A percentile compares a stretch with the other conserved stretches of the same genome.
These are phyloP conservation scores for Mortierella sp. DNA, from an alignment of 371 early-diverging fungal species.

Conservation along the genomic window DNA sequence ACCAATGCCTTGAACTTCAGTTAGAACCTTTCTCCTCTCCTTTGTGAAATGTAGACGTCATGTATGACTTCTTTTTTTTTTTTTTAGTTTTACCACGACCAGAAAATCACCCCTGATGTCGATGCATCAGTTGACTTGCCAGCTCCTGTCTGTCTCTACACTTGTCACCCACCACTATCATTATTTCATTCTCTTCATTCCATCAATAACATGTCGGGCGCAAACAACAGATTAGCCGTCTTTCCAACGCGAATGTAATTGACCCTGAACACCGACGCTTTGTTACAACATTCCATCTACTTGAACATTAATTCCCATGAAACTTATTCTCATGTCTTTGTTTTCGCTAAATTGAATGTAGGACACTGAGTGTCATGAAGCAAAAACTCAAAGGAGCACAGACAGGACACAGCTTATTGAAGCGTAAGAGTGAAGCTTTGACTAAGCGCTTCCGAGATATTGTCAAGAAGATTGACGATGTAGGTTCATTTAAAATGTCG, in stretches of 20 bases:
- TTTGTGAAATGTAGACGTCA: constrained; percentile 7
- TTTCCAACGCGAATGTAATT: constrained; percentile 92
- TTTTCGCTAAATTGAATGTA: constrained; percentile 68
- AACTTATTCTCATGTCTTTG: not conserved
- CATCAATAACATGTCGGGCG: constrained; percentile 70
- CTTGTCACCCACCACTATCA: not conserved
- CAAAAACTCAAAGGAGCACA: constrained; percentile 97
- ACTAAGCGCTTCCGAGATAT: constrained; percentile 96
- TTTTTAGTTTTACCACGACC: constrained; percentile 3
- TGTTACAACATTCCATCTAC: not conserved
- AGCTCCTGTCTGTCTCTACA: not conserved
- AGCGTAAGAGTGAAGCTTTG: constrained; percentile 98
- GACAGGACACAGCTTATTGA: constrained; percentile 98
- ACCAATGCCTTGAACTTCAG: constrained; percentile 26
- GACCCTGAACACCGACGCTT: not conserved
- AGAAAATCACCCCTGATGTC: not conserved
- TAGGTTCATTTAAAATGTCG: constrained; percentile 29
- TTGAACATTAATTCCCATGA: not conserved
- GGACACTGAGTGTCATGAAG: constrained; percentile 81
- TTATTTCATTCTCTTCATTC: not conserved
- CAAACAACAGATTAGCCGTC: constrained; percentile 76
- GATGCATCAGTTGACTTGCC: constrained; percentile 9
- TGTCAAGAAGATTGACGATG: constrained; percentile 94
- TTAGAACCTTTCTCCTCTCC: not conserved
- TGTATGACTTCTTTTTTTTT: not conserved